Base-by-base conservation (phyloP, 192 early-diverging fungal species). In the Rhizophagus prolifer region DNA sequence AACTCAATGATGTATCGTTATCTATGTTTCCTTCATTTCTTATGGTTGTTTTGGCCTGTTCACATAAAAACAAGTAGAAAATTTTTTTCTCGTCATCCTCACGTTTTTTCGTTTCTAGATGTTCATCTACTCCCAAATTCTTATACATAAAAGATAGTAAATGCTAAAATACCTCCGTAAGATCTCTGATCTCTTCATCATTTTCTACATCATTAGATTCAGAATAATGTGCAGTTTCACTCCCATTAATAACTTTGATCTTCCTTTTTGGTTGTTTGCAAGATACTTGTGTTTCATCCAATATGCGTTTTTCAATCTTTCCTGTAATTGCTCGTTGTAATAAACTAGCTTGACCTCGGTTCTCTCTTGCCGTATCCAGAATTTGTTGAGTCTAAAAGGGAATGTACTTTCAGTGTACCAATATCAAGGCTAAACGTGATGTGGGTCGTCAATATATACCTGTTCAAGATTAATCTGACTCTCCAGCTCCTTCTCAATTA, bases 321-420 rank as follows among this genome's bases (percentile, higher is more conserved):
- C 3, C 36, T 54, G 34, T 73, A 60, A 73, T 30, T 73, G 28
- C 71, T 46, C 12, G 30, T 73, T 73, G 58, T 28, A 73, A 28
- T 60, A 73, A 73, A 73, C 8, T n/a, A 73, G 25, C 58, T 28
- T 73, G 71, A 73, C 36, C 34, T 46, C 36, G 71, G 14, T 26
- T 73, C 25, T 73, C 58, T 30, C 71, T 60, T 23, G 46, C 25
- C 23, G 23, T 31, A 47, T 50, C 44, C 26, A 73, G 71, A 58
- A 73, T 73, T 7, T 73, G 71, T 73, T 9, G 36, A 30, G 58
- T 73, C 71, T 73, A 73, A 34, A 73, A 60, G 9, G 26, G 19
- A 73, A 73, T 73, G n/a, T 16, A 73, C 58, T 73, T 61, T 73
- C 58, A 73, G 71, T 36, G 36, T 73, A 58, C 50, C 54, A 73